Evolutionary conservation across 1,139 yeast species (phyloP), one percentile per base, ranked within the genome.

Genomic region (Lodderomyces orthopsilosis): DNA sequence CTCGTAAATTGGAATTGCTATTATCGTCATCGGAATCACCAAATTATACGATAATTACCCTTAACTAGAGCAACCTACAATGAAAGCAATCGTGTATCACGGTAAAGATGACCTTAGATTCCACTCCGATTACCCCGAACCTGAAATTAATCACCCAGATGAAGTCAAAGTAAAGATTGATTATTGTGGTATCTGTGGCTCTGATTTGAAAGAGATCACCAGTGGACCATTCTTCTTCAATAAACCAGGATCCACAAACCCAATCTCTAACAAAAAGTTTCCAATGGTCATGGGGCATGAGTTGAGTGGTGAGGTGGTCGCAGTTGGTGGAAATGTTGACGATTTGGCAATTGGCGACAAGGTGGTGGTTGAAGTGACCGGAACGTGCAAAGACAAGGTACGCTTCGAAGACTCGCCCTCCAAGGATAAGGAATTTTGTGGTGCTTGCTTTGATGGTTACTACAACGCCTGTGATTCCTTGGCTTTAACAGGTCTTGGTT

Each of bases 151-250:
- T 26, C 49, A 52, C 0, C 65, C 74, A 1, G 62, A 62, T 9
- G 85, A 81, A 52, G 84, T 74, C 1, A 66, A 81, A 33, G 59
- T 81, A 43, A 74, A 76, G 51, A 77, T 78, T 32, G 65, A 65
- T 44, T 77, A 71, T 44, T 74, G 82, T 2, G 85, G 83, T 1
- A 60, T 80, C 18, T 81, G 85, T 57, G 85, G 85, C 1, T 75
- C 84, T 2, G 87, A 81, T 53, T 62, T 81, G 37, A 61, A 86
- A 19, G 86, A 85, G 4, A 76, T 76, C 45, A 73, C 78, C 33
- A 61, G 66, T 21, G 63, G 66, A 9, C 67, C 72, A 0, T 72
- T 74, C 42, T 78, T 78, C 53, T 77, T 77, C 42, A 50, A 50
- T 23, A 44, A 53, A n/a, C 58, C 53, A n/a, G 34, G 34, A 7